Conservation (phyloP, 192 early-diverging fungal genomes). For the Gigaspora rosea region DNA sequence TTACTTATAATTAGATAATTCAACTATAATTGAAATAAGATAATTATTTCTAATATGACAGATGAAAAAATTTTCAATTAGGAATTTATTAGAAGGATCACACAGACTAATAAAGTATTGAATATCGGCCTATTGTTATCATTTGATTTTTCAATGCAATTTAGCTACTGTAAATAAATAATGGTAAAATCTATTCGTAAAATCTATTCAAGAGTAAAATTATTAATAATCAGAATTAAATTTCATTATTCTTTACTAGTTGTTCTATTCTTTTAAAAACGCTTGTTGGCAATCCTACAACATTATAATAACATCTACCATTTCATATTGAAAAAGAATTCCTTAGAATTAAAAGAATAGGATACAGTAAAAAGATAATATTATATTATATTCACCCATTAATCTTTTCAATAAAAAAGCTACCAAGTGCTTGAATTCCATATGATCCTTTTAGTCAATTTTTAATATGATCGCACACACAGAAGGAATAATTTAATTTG, state of each 20-base stretch:
- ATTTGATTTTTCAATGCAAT: no score
- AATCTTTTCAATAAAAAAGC: conserved; percentile 24
- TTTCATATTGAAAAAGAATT: background rate
- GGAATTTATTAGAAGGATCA: no score
- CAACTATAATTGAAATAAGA: no score
- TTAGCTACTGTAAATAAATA: no score
- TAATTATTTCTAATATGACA: no score
- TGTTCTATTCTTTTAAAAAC: conserved; percentile 13
- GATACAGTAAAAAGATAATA: background rate
- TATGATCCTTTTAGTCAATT: background rate
- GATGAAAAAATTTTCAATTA: no score
- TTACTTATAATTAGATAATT: no score
- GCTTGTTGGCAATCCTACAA: conserved; percentile 21
- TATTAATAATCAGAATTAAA: background rate
- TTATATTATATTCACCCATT: conserved; percentile 6
- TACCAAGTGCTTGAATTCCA: conserved; percentile 17
- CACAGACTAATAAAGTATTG: no score
- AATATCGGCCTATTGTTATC: no score
- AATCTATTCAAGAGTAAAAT: no score
- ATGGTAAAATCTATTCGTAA: no score
- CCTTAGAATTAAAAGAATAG: background rate
- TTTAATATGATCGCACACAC: background rate
- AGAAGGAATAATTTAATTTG: background rate
- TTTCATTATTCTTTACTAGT: conserved; percentile 1
- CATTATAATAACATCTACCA: conserved; percentile 29